A percentile compares a stretch with the other conserved stretches of the same genome.
Conservation (phyloP, 2,329 filamentous ascomycete species). For the Fusarium sp. region DNA sequence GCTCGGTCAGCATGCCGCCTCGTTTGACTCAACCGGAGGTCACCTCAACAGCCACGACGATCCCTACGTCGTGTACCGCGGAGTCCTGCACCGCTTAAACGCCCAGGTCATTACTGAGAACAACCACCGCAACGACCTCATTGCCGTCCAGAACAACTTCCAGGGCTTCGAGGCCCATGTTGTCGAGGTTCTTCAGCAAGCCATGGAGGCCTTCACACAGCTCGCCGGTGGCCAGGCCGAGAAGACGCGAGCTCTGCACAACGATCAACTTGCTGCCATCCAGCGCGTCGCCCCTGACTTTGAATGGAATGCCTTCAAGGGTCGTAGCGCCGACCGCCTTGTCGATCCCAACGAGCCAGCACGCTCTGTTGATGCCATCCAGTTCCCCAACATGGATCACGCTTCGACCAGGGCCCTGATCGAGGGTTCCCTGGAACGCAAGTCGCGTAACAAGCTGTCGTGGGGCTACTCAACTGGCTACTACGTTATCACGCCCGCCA, state of each 20-base stretch:
- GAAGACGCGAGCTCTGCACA: constrained; percentile 80
- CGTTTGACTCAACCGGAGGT: constrained; percentile 78
- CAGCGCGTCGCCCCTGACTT: constrained; percentile 85
- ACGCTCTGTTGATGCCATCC: constrained; percentile 76
- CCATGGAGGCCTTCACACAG: constrained; percentile 83
- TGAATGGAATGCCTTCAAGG: constrained; percentile 88
- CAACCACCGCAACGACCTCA: constrained; percentile 90
- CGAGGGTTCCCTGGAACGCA: constrained; percentile 88
- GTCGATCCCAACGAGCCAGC: constrained; percentile 80
- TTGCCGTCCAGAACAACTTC: constrained; percentile 92
- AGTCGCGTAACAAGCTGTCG: constrained; percentile 83
- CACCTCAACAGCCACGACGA: constrained; percentile 78
- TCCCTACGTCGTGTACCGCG: constrained; percentile 86
- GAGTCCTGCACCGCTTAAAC: constrained; percentile 83
- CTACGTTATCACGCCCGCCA: constrained; percentile 89
- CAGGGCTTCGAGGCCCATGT: constrained; percentile 87
- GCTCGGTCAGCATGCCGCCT: constrained; percentile 83
- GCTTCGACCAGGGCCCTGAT: constrained; percentile 80
- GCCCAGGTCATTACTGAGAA: constrained; percentile 96
- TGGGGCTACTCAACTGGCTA: constrained; percentile 82
- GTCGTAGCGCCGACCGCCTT: constrained; percentile 75
- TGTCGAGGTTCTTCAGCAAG: constrained; percentile 81
- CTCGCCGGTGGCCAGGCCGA: constrained; percentile 83
- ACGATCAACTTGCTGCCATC: constrained; percentile 79
- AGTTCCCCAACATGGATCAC: constrained; percentile 91